phyloP scores from a whole-genome alignment of 495 filamentous ascomycete genomes.

The Astrocystis sublimbata region DNA sequence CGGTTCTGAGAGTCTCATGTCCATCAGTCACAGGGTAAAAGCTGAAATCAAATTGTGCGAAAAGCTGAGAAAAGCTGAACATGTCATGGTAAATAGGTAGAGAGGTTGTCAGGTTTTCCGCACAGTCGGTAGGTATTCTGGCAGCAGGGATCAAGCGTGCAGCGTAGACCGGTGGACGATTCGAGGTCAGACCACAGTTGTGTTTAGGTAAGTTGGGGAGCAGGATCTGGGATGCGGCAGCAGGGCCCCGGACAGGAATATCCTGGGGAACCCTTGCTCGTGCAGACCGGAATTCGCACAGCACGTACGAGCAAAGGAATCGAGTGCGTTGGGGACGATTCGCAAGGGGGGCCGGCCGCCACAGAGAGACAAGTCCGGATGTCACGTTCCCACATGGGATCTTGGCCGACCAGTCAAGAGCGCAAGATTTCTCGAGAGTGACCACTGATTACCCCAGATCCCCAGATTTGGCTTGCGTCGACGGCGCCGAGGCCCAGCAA shows the following conservation, averaged over 20 bases:
- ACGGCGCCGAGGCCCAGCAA: conserved; percentile 4
- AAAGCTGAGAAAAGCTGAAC: neutral
- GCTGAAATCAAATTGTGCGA: neutral
- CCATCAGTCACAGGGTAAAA: neutral
- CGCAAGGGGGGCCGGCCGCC: neutral
- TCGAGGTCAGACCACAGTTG: conserved; percentile 15
- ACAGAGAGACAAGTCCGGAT: neutral
- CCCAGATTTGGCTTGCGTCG: conserved; percentile 10
- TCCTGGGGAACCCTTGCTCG: conserved; percentile 13
- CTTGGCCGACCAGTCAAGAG: conserved; percentile 10
- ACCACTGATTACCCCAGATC: no score
- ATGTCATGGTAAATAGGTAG: neutral
- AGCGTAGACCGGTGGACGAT: neutral
- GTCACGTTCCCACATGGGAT: neutral
- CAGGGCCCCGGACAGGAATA: neutral
- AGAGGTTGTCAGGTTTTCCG: neutral
- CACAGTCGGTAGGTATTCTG: neutral
- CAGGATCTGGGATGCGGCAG: conserved; percentile 2
- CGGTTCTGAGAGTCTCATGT: neutral
- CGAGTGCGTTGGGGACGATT: conserved; percentile 3
- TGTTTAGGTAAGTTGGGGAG: neutral
- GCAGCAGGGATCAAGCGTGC: neutral
- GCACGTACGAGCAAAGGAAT: neutral
- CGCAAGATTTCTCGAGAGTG: conserved; percentile 13
- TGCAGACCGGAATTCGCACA: neutral